These are phyloP conservation scores for Fusarium irregulare DNA, from an alignment of 2,329 filamentous ascomycete genomes.

Conservation along the genomic window DNA sequence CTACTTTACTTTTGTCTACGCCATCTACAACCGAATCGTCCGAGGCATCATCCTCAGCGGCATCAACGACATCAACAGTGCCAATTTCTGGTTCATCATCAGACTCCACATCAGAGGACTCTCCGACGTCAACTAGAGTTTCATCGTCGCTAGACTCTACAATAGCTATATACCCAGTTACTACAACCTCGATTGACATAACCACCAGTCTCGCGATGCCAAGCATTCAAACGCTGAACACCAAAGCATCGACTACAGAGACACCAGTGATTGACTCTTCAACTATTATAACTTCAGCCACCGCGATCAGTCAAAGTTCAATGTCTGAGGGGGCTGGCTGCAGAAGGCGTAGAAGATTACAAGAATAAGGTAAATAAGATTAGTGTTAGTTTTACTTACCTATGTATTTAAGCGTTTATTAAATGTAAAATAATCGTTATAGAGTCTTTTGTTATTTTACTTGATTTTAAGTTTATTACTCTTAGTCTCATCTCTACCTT, in stretches of 20 bases:
- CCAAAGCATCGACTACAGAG: accelerated
- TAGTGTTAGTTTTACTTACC: too few species aligned
- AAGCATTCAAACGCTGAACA: not conserved
- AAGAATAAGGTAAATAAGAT: too few species aligned
- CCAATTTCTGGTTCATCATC: too few species aligned
- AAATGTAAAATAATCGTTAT: too few species aligned
- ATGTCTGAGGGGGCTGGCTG: too few species aligned
- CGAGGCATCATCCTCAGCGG: accelerated
- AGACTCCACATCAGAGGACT: too few species aligned
- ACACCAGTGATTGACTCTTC: not conserved
- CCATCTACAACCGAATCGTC: not conserved
- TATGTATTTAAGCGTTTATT: too few species aligned
- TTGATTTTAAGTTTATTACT: too few species aligned
- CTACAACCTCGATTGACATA: accelerated
- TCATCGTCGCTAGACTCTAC: not conserved
- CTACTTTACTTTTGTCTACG: not conserved
- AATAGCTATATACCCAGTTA: accelerated
- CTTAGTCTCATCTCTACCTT: too few species aligned
- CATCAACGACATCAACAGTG: too few species aligned
- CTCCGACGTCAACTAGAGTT: not conserved
- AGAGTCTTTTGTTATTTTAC: too few species aligned
- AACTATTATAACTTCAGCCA: accelerated
- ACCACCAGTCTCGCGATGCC: accelerated
- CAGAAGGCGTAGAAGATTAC: too few species aligned
- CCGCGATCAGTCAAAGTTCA: not conserved